phyloP scores from a whole-genome alignment of 805 yeast genomes.

The Candida morakotiae region DNA sequence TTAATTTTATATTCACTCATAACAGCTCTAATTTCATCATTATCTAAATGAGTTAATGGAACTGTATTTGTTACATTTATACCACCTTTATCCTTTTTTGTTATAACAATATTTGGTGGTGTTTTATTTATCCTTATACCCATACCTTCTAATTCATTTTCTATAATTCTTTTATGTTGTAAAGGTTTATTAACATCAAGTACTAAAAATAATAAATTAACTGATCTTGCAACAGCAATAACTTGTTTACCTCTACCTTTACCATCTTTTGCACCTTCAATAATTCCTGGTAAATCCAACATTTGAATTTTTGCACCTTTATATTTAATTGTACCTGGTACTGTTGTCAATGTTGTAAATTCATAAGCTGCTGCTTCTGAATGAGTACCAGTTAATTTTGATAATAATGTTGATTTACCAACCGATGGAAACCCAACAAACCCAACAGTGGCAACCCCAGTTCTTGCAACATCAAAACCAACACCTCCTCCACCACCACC shows the following conservation, averaged over 20 bases:
- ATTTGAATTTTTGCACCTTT: slow-evolving; percentile 98
- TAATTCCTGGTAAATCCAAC: slow-evolving; percentile 87
- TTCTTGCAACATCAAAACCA: slow-evolving; percentile 98
- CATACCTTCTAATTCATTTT: slow-evolving; percentile 93
- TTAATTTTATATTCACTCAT: slow-evolving; percentile 93
- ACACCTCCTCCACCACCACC: slow-evolving; percentile 77
- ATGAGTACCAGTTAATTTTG: slow-evolving; percentile 90
- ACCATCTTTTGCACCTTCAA: slow-evolving; percentile 90
- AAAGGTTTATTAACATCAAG: slow-evolving; percentile 95
- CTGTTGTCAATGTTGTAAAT: slow-evolving; percentile 95
- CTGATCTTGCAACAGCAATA: slow-evolving; percentile 98
- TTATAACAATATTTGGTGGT: slow-evolving; percentile 89
- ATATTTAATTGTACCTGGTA: slow-evolving; percentile 93
- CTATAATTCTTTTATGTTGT: slow-evolving; percentile 90
- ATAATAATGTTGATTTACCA: slow-evolving; percentile 79
- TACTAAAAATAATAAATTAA: slow-evolving; percentile 88
- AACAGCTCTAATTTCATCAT: slow-evolving; percentile 93
- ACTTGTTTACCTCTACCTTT: slow-evolving; percentile 94
- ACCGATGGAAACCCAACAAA: slow-evolving; percentile 99
- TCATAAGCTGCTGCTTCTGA: slow-evolving; percentile 98
- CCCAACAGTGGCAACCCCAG: slow-evolving; percentile 97
- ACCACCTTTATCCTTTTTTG: slow-evolving; percentile 95
- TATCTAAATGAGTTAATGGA: slow-evolving; percentile 84
- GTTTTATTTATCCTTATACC: slow-evolving; percentile 90
- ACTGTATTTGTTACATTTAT: slow-evolving; percentile 90